These are phyloP conservation scores for Suillus fuscotomentosus DNA, from an alignment of 768 basidiomycete species.

Conservation along the genomic window DNA sequence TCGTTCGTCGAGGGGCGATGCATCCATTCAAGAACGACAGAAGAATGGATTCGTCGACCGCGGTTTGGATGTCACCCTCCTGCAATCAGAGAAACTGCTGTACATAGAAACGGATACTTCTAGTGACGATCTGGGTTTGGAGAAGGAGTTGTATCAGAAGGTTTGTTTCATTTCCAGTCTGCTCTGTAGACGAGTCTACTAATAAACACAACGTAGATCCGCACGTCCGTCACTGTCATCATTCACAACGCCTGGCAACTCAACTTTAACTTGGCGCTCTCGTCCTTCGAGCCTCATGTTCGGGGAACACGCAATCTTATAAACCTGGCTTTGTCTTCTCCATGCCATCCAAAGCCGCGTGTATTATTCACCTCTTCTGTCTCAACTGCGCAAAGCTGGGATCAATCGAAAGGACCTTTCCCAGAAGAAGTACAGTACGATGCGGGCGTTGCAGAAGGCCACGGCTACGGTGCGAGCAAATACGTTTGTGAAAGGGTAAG, in stretches of 20 bases:
- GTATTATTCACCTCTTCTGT: conserved; percentile 37
- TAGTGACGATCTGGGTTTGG: conserved; percentile 30
- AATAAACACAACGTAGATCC: conserved; percentile 24
- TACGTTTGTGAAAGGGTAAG: conserved; percentile 1
- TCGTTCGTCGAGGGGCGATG: conserved; percentile 18
- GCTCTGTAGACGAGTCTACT: not conserved
- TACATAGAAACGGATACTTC: conserved; percentile 34
- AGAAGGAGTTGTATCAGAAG: conserved; percentile 17
- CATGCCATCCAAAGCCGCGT: conserved; percentile 17
- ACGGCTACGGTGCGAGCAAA: conserved; percentile 35
- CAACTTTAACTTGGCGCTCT: conserved; percentile 44
- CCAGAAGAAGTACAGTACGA: conserved; percentile 26
- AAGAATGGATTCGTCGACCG: conserved; percentile 27
- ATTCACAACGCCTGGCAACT: conserved; percentile 46
- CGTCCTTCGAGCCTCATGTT: conserved; percentile 45
- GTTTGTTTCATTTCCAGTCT: conserved; percentile 13
- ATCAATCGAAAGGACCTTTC: conserved; percentile 12
- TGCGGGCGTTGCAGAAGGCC: conserved; percentile 26
- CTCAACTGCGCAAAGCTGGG: conserved; percentile 13
- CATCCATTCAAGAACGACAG: conserved; percentile 27
- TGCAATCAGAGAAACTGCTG: conserved; percentile 30
- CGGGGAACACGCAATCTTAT: conserved; percentile 36
- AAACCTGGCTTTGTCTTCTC: conserved; percentile 36
- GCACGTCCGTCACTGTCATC: conserved; percentile 31
- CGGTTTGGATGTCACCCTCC: conserved; percentile 28